Evolutionary conservation across 2,329 filamentous ascomycete species (phyloP).

Genomic region (Epichloe scottii): DNA sequence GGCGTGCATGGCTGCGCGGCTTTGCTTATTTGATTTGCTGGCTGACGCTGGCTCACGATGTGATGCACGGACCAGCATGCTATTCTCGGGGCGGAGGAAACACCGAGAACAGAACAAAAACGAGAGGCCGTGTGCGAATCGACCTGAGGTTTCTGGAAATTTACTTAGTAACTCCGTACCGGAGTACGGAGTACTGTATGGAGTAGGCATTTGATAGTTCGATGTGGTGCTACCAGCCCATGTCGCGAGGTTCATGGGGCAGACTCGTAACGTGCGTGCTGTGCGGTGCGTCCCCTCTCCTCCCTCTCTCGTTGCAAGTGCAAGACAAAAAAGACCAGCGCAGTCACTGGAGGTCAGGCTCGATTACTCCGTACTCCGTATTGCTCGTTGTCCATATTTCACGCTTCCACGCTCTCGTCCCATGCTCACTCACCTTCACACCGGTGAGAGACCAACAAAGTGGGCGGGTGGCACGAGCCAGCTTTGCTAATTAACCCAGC

Average conservation of each 20-base stretch:
- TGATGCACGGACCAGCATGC: slow-evolving; percentile 15
- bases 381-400: too few relatives aligned
- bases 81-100: neutral
- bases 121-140: neutral
- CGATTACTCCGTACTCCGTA: neutral
- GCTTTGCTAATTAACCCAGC: neutral
- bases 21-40: slow-evolving; percentile 18
- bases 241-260: neutral
- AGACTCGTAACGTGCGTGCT: too few relatives aligned
- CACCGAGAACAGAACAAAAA: neutral
- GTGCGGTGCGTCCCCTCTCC: too few relatives aligned
- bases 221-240: neutral
- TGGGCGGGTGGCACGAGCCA: slow-evolving; percentile 2
- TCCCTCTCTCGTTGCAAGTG: too few relatives aligned
- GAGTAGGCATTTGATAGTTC: neutral
- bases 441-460: neutral
- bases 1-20: slow-evolving; percentile 13
- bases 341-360: neutral
- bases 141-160: neutral
- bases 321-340: too few relatives aligned
- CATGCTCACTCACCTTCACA: neutral
- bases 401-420: neutral
- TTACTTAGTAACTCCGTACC: too few relatives aligned
- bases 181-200: too few relatives aligned
- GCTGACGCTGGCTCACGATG: slow-evolving; percentile 10